Evolutionary conservation across 345 rosid genomes (phyloP), one percentile per base, ranked within the genome.

Genomic region (Garcia nutans): DNA sequence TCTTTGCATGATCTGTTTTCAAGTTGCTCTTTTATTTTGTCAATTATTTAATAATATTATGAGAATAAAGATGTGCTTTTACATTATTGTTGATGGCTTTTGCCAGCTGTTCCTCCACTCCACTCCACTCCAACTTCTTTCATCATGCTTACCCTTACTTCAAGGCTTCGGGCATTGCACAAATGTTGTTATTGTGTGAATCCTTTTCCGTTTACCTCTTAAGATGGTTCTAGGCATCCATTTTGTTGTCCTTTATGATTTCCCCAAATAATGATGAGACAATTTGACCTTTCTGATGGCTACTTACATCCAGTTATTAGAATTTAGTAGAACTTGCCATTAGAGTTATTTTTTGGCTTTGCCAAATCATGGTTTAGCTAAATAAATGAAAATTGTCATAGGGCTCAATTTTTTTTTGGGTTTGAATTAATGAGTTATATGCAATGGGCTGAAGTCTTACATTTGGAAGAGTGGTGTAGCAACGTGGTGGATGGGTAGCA

Each of bases 41-140:
- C 31, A 54, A 50, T 63, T 62, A 4, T 24, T 49, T 45, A 37
- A 8, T 41, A 23, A 20, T 57, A 7, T 19, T 17, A 20, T 28
- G 26, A 33, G 6, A 10, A 16, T 19, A 55, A 26, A 13, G 15
- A 12, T 16, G 6, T 37, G 12, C 23, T 64, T 31, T 9, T 2
- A n/a, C 62, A 50, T 31, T 64, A 22, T 63, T 64, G 4, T 24
- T 47, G 76, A 42, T 57, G 0, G 59, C 49, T 70, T 28, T 33
- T 70, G 15, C 15, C 47, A 47, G 59, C 28, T 73, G 76, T 57
- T 61, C 47, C 45, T 61, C 60, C 24, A 24, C 68, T 60, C 42
- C 24, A 24, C 68, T 60, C 42, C 65, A 10, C 56, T 44, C 47
- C 12, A 73, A 68, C 42, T 59, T 71, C 33, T 41, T 73, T 61